phyloP scores from a whole-genome alignment of 805 yeast genomes.

The Cyberlindnera mycetangii region DNA sequence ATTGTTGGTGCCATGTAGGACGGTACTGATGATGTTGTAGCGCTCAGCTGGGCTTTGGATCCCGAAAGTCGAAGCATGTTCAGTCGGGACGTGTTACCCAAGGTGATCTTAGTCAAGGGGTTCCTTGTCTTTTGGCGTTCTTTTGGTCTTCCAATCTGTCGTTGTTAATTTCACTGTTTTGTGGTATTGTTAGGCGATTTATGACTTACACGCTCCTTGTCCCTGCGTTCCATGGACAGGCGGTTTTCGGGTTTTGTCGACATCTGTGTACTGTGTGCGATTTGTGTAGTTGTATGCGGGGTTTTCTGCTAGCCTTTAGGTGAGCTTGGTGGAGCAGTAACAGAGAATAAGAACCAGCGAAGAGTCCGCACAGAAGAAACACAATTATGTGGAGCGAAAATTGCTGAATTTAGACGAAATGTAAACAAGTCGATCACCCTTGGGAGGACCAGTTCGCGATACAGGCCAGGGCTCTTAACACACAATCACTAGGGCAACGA shows the following conservation, averaged over 20 bases:
- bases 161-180: not conserved
- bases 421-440: constrained; percentile 7
- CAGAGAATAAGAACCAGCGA: not conserved
- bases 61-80: constrained; percentile 17
- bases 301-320: not conserved
- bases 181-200: not conserved
- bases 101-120: constrained; percentile 28
- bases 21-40: constrained; percentile 11
- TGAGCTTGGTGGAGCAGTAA: not conserved
- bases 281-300: not conserved
- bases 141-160: constrained; percentile 13
- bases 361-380: not conserved
- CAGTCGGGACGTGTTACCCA: constrained; percentile 17
- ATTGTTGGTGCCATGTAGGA: constrained; percentile 32
- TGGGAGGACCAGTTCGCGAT: not conserved
- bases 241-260: constrained; percentile 5
- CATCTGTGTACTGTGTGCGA: not conserved
- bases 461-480: not conserved
- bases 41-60: constrained; percentile 8
- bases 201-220: constrained; percentile 12
- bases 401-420: constrained; percentile 6
- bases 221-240: constrained; percentile 10
- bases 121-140: constrained; percentile 16
- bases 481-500: no score
- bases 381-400: constrained; percentile 5